Conservation (phyloP, 768 basidiomycete species). For the Suillus ampliporus region DNA sequence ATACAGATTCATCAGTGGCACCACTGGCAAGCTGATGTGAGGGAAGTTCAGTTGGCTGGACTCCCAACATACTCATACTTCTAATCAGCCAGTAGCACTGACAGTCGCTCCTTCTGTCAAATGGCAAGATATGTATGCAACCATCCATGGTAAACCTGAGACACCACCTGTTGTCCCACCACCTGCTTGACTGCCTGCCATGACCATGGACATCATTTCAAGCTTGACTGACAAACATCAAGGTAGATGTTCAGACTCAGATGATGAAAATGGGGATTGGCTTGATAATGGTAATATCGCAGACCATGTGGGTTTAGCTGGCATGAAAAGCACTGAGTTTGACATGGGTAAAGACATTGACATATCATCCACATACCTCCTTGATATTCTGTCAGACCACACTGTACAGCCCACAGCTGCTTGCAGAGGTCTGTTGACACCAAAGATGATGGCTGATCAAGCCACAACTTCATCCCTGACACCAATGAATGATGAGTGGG, state of each 20-base stretch:
- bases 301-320: not conserved
- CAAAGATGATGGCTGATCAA: not conserved
- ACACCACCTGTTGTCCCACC: too few relatives aligned
- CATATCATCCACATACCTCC: not conserved
- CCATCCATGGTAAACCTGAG: conserved; percentile 1
- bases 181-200: not conserved
- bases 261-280: too few relatives aligned
- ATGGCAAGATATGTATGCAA: conserved; percentile 9
- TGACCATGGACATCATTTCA: not conserved
- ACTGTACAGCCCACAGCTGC: not conserved
- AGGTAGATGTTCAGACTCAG: not conserved
- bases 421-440: not conserved
- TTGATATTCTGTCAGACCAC: not conserved
- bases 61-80: too few relatives aligned
- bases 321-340: too few relatives aligned
- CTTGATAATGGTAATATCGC: not conserved
- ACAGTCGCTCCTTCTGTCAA: conserved; percentile 2
- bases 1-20: conserved; percentile 15
- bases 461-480: not conserved
- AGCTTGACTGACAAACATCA: not conserved
- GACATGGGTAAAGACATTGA: too few relatives aligned
- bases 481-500: not conserved
- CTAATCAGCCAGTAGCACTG: not conserved
- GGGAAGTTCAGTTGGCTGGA: too few relatives aligned
- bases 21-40: not conserved